Percentiles rank a stretch among this genome's conserved stretches.
These are phyloP conservation scores for Ceratocystis albifundus DNA, from an alignment of 2,329 filamentous ascomycete genomes.

Conservation along the genomic window DNA sequence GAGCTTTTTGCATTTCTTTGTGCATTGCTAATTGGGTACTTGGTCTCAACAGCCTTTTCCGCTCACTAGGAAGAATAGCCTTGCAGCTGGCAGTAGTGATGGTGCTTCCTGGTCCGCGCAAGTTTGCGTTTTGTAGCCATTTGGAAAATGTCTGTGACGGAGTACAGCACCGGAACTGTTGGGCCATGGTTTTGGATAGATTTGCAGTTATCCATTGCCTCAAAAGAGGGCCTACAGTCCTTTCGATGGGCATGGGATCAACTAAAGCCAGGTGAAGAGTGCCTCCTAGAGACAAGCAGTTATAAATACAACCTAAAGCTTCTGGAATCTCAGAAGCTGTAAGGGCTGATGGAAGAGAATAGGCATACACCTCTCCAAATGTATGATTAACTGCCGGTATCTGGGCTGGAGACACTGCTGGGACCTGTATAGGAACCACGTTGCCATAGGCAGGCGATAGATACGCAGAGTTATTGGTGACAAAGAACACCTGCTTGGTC, in stretches of 20 bases:
- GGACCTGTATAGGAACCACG: constrained; percentile 33
- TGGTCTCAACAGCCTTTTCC: constrained; percentile 20
- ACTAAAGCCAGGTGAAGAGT: constrained; percentile 49
- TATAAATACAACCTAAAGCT: constrained; percentile 46
- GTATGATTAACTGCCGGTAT: constrained; percentile 33
- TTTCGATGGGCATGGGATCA: constrained; percentile 47
- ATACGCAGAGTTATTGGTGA: constrained; percentile 31
- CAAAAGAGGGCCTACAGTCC: constrained; percentile 46
- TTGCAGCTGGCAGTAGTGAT: constrained; percentile 40
- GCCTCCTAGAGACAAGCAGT: constrained; percentile 44
- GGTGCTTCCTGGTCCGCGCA: constrained; percentile 39
- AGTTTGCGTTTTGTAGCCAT: constrained; percentile 46
- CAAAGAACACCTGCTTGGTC: constrained; percentile 35
- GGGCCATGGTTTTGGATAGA: constrained; percentile 48
- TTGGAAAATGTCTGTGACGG: constrained; percentile 47
- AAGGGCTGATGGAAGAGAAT: constrained; percentile 46
- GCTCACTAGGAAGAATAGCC: constrained; percentile 33
- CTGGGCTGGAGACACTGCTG: constrained; percentile 31
- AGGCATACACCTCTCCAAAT: constrained; percentile 42
- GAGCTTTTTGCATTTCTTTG: not conserved
- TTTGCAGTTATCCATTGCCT: constrained; percentile 51
- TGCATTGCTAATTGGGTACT: not conserved
- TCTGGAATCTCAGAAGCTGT: constrained; percentile 45
- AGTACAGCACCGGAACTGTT: constrained; percentile 46
- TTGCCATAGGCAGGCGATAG: constrained; percentile 30